Evolutionary conservation across 257 asterid species (phyloP), one percentile per base, ranked within the genome.

Genomic region (Fraxinus quadrangulata): DNA sequence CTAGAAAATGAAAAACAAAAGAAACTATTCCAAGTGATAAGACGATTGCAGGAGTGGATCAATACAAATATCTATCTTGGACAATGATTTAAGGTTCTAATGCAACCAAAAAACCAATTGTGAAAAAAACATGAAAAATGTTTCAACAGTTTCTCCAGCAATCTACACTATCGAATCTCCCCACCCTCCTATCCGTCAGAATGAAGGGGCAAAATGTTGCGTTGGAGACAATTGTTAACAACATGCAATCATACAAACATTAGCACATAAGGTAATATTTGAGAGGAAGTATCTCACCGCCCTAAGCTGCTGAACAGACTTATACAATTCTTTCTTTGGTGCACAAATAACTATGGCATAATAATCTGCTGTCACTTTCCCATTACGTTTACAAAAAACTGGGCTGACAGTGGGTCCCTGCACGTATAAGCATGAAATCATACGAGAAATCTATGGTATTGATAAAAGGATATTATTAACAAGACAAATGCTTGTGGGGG

Each of bases 321-420:
- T 86, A 92, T 96, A 96, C 75, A 96, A 90, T 30, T 85, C 95
- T 77, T 93, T 88, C 87, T 93, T 90, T 31, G 97, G 99, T 74
- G 93, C 97, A 69, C 99, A 96, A 59, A 96, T 89, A 70, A 93
- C 98, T 67, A 93, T 82, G 61, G 99, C 99, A 80, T 83, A 96
- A 81, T 90, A 93, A 84, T 92, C 95, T 56, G 90, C 81, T 16
- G 77, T 68, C 49, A 85, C 94, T 77, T 72, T 75, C 47, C 97
- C 97, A 17, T 87, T 87, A 5, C 86, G 84, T 83, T 89, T 88
- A 87, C 89, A 80, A 49, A 89, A 93, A 71, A 96, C 99, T 33
- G 98, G 96, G 86, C 95, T 90, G 65, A 96, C 75, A 24, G 99
- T 96, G 70, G 99, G 99, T 84, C 99, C 99, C 99, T 93, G 83